Evolutionary conservation across 768 basidiomycete genomes (phyloP).

Genomic region (Scleroderma bovista): DNA sequence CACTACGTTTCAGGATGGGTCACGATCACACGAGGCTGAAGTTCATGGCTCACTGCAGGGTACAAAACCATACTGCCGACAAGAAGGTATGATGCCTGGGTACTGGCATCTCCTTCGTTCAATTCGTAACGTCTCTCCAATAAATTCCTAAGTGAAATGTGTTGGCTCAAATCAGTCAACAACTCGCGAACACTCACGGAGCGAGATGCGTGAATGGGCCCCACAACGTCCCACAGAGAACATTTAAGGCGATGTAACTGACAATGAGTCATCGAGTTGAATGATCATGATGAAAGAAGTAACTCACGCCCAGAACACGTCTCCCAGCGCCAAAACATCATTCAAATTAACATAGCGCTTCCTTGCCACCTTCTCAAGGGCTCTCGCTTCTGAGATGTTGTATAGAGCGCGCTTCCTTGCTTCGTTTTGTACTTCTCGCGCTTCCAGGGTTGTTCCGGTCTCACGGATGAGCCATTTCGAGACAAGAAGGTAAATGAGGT

Average conservation of each 20-base stretch:
- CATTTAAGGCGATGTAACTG: constrained; percentile 71
- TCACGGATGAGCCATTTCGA: constrained; percentile 61
- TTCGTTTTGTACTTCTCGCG: constrained; percentile 53
- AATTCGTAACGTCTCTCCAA: constrained; percentile 63
- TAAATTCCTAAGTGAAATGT: constrained; percentile 47
- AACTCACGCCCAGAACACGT: constrained; percentile 72
- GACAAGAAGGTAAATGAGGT: constrained; percentile 58
- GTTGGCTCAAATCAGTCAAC: constrained; percentile 1
- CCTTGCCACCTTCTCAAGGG: constrained; percentile 58
- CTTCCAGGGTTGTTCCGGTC: constrained; percentile 60
- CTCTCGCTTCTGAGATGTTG: constrained; percentile 52
- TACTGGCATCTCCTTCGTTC: constrained; percentile 54
- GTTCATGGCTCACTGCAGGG: constrained; percentile 48
- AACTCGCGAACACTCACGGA: constrained; percentile 41
- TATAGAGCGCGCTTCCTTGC: constrained; percentile 41
- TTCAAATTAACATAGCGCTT: constrained; percentile 57
- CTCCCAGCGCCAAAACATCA: constrained; percentile 63
- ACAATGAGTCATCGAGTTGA: constrained; percentile 2
- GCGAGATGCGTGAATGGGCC: constrained; percentile 72
- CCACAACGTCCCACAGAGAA: constrained; percentile 75
- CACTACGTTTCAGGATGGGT: constrained; percentile 32
- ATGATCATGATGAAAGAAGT: not conserved
- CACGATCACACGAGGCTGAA: not conserved
- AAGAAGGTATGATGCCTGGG: constrained; percentile 64
- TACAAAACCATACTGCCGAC: constrained; percentile 66